A percentile compares a stretch with the other conserved stretches of the same genome.
These are phyloP conservation scores for Ophiostoma triangulosporum DNA, from an alignment of 2,329 filamentous ascomycete genomes.

Conservation along the genomic window DNA sequence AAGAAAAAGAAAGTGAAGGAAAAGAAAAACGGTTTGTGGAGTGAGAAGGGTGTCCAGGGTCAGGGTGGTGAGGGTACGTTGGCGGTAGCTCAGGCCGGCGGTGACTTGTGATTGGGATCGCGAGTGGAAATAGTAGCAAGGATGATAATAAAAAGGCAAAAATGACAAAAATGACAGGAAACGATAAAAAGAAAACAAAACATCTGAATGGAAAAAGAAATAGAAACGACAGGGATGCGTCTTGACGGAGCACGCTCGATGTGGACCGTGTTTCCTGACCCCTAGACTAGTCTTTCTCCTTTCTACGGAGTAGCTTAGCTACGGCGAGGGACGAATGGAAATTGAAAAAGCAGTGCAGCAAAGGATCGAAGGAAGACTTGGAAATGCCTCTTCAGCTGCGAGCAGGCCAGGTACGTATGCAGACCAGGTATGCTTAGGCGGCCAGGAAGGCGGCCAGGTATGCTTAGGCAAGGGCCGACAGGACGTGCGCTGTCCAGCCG, in stretches of 20 bases:
- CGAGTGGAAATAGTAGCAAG: no score
- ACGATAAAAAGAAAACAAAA: neutral
- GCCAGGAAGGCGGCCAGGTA: no score
- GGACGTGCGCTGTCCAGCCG: constrained; percentile 5
- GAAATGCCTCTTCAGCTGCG: constrained; percentile 3
- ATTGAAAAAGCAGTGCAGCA: no score
- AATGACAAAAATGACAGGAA: neutral
- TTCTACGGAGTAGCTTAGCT: neutral
- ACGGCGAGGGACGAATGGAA: no score
- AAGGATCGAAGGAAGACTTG: no score
- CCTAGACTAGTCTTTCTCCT: constrained; percentile 1
- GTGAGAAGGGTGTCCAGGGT: neutral
- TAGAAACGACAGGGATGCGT: constrained; percentile 5
- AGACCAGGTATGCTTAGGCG: no score
- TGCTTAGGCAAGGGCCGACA: neutral
- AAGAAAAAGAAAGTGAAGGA: neutral
- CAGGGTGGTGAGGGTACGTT: neutral
- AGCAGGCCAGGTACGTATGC: constrained; percentile 4
- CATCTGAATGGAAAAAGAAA: neutral
- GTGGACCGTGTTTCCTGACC: constrained; percentile 7
- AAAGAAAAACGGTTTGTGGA: constrained; percentile 12
- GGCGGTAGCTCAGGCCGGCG: constrained; percentile 10
- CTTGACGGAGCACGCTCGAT: constrained; percentile 10
- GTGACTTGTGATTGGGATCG: constrained; percentile 10
- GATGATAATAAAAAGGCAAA: neutral